These are phyloP conservation scores for Boletellus emodensis DNA, from an alignment of 768 basidiomycete species.

Conservation along the genomic window DNA sequence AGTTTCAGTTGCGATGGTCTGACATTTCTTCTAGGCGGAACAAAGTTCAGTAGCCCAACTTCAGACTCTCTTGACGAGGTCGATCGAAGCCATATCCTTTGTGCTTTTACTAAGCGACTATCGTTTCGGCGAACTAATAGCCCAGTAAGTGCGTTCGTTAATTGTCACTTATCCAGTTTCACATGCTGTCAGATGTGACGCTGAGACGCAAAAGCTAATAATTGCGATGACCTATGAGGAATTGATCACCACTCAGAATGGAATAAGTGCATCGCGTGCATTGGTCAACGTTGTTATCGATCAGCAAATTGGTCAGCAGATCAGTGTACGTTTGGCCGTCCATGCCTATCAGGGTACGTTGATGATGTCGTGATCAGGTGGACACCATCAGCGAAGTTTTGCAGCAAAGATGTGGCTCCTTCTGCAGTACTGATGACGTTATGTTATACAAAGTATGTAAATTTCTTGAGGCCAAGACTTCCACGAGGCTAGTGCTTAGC, in stretches of 20 bases:
- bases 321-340: slow-evolving; percentile 58
- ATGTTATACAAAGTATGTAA: slow-evolving; percentile 84
- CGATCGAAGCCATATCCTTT: slow-evolving; percentile 94
- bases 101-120: slow-evolving; percentile 90
- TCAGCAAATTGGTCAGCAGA: slow-evolving; percentile 96
- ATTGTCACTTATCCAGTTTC: slow-evolving; percentile 2
- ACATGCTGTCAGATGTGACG: slow-evolving; percentile 55
- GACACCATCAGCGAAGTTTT: slow-evolving; percentile 95
- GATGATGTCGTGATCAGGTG: slow-evolving; percentile 50
- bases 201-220: slow-evolving; percentile 66
- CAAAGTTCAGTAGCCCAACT: slow-evolving; percentile 79
- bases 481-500: background rate
- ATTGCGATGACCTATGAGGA: slow-evolving; percentile 77
- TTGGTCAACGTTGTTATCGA: slow-evolving; percentile 96
- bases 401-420: slow-evolving; percentile 92
- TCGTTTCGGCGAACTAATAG: slow-evolving; percentile 77
- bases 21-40: slow-evolving; percentile 54
- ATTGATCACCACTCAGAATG: slow-evolving; percentile 79
- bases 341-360: background rate
- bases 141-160: slow-evolving; percentile 51
- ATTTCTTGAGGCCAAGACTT: slow-evolving; percentile 1
- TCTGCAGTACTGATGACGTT: slow-evolving; percentile 98
- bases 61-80: slow-evolving; percentile 68
- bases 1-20: slow-evolving; percentile 1
- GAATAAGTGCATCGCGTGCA: slow-evolving; percentile 82